Base-by-base conservation (phyloP, 2,329 filamentous ascomycete species). In the Monilinia vaccinii-corymbosi region DNA sequence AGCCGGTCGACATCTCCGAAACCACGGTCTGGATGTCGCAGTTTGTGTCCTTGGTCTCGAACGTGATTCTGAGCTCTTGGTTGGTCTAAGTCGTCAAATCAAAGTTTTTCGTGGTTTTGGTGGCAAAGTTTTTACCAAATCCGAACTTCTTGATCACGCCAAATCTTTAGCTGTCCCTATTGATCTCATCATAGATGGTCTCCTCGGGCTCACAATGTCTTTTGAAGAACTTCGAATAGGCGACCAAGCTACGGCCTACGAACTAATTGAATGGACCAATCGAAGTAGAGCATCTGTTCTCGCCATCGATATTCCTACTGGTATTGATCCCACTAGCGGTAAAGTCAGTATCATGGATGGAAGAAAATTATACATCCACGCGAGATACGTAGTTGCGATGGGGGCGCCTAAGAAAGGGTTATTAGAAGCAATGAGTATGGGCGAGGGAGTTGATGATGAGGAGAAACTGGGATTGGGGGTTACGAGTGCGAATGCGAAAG, bases 231-330 rank as follows among this genome's bases (percentile, higher is more conserved):
- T 97, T 32, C 83, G 90, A 40, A 88, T 86, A 2, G 87, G 88
- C 18, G 89, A 96, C 65, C 90, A 95, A 71, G 85, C 87, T 4
- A 88, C 87, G 0, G 89, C 91, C 0, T 92, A 95, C 69, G 88
- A 95, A 70, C 83, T 97, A 70, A 94, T 97, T 69, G 88, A 91
- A 64, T 97, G 92, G 91, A 88, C 91, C 3, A 97, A 97, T 71
- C 87, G 91, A 64, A 89, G 87, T 71, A 89, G 91, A 65, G 86
- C 91, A 0, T 85, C 87, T 61, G 87, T 94, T 3, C 76, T 99
- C 23, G 89, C 91, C 0, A 83, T 99, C n/a, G 93, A 96, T 71
- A 84, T 95, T 7, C 94, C 94, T 0, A 93, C 89, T 0, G 94
- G 94, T 6, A 84, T 96, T 53, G 91, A 93, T 64, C 90, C 89